These are phyloP conservation scores for Ploettnerulaceae sp. DNA, from an alignment of 2,329 filamentous ascomycete species.

Conservation along the genomic window DNA sequence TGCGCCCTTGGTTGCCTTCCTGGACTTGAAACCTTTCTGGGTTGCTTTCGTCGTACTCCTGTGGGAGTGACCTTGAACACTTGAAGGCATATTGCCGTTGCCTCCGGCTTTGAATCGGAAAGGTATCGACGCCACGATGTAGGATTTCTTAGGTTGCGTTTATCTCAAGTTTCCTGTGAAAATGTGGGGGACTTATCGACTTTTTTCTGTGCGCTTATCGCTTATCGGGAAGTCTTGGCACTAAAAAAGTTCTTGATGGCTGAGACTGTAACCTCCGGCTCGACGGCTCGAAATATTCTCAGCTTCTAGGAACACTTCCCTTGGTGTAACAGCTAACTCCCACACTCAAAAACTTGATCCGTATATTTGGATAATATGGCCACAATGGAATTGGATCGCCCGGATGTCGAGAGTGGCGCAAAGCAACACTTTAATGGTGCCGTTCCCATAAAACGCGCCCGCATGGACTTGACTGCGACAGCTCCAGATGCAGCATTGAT, in stretches of 20 bases:
- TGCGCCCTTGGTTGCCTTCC: constrained; percentile 82
- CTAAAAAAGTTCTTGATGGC: constrained; percentile 15
- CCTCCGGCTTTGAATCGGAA: constrained; percentile 82
- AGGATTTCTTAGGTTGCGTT: constrained; percentile 10
- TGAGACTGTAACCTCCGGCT: too few species aligned
- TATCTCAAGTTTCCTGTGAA: constrained; percentile 2
- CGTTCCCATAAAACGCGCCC: constrained; percentile 43
- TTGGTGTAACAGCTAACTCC: too few species aligned
- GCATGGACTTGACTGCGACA: constrained; percentile 43
- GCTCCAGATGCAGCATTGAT: constrained; percentile 28
- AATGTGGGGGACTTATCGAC: constrained; percentile 14
- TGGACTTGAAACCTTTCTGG: constrained; percentile 90
- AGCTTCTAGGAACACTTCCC: too few species aligned
- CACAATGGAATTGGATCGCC: constrained; percentile 22
- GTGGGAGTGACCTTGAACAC: constrained; percentile 72
- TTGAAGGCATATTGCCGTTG: constrained; percentile 64
- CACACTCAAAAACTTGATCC: background rate
- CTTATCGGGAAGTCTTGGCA: constrained; percentile 26
- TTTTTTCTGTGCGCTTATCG: constrained; percentile 23
- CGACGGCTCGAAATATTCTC: too few species aligned
- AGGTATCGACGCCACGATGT: constrained; percentile 65
- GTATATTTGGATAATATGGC: background rate
- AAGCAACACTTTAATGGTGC: constrained; percentile 46
- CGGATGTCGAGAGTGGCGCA: constrained; percentile 7
- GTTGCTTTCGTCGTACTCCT: constrained; percentile 83